Base-by-base conservation (phyloP, 2,329 filamentous ascomycete genomes). In the Hymenotorrendiella dingleyae region DNA sequence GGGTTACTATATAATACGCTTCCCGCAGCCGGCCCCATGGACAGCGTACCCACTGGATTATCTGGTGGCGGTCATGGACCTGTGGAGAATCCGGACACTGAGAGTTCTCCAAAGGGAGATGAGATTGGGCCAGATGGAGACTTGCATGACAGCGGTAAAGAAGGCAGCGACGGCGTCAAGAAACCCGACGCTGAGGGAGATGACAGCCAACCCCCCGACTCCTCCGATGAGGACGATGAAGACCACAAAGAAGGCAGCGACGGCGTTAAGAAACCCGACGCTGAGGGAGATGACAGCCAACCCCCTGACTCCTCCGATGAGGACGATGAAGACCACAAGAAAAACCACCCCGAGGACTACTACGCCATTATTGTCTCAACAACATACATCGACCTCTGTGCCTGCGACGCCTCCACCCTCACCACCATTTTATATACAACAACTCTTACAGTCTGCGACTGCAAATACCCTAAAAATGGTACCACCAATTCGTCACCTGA, bases 311-410 rank as follows among this genome's bases (percentile, higher is more conserved):
- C 14, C 10, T 29, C 9, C 20, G 8, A 29, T 7, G n/a, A 6
- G 14, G 27, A 8, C 24, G 3, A 21, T 17, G 17, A 22, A 22
- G 9, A 12, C 17, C 7, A 27, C 8, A 12, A n/a, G 34, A 36
- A 22, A 36, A 11, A n/a, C 35, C 17, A 4, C 14, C 35, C 14
- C 9, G 27, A 29, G 16, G 5, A 29, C 27, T 4, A 29, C 27
- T 29, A 29, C 27, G 16, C 5, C 12, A 21, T 17, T 34, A 34
- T 11, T 34, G 22, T 21, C 12, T 19, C n/a, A 40, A 29, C 28
- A n/a, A 40, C 28, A 33, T 40, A 33, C 20, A 24, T 40, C 21
- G 38, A 40, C 21, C n/a, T 40, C 21, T 40, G 38, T 11, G 21
- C 20, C 28, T 40, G 38, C 16, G n/a, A 27, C 12, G 38, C 20